phyloP scores from a whole-genome alignment of 1,139 yeast species.

The Magnusiomyces clavatus region DNA sequence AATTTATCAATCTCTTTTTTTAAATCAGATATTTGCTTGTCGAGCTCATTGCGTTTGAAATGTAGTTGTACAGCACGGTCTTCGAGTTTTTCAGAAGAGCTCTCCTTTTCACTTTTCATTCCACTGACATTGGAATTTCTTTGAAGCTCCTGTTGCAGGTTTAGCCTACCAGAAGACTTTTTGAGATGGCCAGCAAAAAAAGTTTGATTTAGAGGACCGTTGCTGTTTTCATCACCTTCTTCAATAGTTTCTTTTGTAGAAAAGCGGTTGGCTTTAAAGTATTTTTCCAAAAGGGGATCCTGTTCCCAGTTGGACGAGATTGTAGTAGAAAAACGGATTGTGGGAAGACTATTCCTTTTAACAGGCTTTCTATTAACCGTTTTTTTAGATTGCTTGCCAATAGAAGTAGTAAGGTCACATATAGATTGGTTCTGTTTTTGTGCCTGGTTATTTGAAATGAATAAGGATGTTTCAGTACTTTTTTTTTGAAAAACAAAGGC shows the following conservation, averaged over 20 bases:
- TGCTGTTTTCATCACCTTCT: no score
- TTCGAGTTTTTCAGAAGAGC: not conserved
- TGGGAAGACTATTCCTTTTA: conserved; percentile 1
- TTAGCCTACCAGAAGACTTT: no score
- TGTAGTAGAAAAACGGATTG: not conserved
- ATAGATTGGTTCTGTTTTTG: not conserved
- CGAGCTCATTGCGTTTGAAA: not conserved
- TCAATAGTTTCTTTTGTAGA: not conserved
- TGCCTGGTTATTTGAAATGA: not conserved
- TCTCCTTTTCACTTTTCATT: no score
- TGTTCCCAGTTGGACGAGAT: conserved; percentile 3
- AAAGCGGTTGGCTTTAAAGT: not conserved
- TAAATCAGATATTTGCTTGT: not conserved
- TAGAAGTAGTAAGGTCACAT: not conserved
- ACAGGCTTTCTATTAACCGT: not conserved
- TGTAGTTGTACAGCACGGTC: not conserved
- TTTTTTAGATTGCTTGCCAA: not conserved
- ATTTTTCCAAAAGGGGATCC: conserved; percentile 3
- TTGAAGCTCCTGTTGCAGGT: no score
- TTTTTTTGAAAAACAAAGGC: not conserved
- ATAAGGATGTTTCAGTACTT: not conserved
- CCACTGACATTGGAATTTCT: no score
- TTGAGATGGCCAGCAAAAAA: no score
- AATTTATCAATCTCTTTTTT: not conserved
- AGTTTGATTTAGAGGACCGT: no score